phyloP scores from a whole-genome alignment of 1,139 yeast genomes.

The Waltiozyma sp. region DNA sequence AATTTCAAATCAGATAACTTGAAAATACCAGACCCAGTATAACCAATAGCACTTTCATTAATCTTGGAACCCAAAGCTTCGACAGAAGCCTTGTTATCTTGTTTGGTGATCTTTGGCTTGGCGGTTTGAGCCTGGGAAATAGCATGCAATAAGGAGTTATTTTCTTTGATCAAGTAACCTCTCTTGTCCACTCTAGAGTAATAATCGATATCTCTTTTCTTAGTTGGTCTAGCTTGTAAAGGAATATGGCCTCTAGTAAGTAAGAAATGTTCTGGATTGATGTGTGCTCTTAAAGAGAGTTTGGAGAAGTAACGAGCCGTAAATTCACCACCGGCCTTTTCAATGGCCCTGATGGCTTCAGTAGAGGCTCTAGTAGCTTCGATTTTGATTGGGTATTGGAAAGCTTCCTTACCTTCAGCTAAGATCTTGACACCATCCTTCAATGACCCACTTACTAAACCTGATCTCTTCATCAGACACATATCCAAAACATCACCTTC shows the following conservation, averaged over 20 bases:
- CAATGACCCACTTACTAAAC: slow-evolving; percentile 60
- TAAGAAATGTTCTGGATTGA: slow-evolving; percentile 62
- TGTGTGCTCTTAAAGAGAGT: slow-evolving; percentile 61
- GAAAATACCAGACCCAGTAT: slow-evolving; percentile 14
- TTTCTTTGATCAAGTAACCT: slow-evolving; percentile 52
- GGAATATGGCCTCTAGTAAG: slow-evolving; percentile 72
- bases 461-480: slow-evolving; percentile 58
- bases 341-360: slow-evolving; percentile 65
- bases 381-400: slow-evolving; percentile 51
- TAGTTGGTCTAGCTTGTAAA: slow-evolving; percentile 75
- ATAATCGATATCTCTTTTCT: slow-evolving; percentile 67
- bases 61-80: slow-evolving; percentile 16
- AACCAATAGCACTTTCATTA: slow-evolving; percentile 15
- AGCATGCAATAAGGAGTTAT: slow-evolving; percentile 20
- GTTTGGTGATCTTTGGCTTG: slow-evolving; percentile 10
- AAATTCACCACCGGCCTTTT: slow-evolving; percentile 59
- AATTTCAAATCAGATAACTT: slow-evolving; percentile 13
- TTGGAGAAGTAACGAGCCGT: slow-evolving; percentile 62
- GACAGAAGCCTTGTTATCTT: slow-evolving; percentile 16
- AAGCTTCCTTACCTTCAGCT: slow-evolving; percentile 51
- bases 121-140: slow-evolving; percentile 18
- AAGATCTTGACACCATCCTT: slow-evolving; percentile 77
- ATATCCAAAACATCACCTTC: slow-evolving; percentile 51
- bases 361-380: slow-evolving; percentile 77
- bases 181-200: slow-evolving; percentile 63